A percentile compares a stretch with the other conserved stretches of the same genome.
These are phyloP conservation scores for Dioszegia aurantiaca DNA, from an alignment of 768 basidiomycete species.

Conservation along the genomic window DNA sequence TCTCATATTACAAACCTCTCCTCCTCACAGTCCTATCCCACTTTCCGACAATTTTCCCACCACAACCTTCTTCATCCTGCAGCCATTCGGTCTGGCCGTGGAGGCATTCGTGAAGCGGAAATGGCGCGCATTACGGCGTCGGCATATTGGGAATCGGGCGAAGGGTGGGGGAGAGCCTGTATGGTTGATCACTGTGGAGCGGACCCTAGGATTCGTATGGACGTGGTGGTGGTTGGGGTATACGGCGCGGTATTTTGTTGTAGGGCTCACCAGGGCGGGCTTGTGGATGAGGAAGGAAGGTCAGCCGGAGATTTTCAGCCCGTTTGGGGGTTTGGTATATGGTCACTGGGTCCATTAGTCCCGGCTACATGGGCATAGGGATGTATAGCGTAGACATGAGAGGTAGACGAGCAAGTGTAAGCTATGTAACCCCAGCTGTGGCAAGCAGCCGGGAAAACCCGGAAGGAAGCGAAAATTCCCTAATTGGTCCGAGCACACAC, in stretches of 20 bases:
- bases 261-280: constrained; percentile 30
- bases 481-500: not conserved
- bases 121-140: constrained; percentile 23
- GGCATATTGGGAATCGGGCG: constrained; percentile 2
- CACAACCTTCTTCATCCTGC: constrained; percentile 39
- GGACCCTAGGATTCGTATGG: constrained; percentile 35
- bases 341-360: constrained; percentile 32
- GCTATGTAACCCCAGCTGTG: too few species aligned
- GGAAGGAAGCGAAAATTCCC: not conserved
- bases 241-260: constrained; percentile 37
- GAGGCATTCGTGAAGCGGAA: constrained; percentile 35
- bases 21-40: not conserved
- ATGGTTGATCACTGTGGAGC: constrained; percentile 29
- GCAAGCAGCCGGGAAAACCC: constrained; percentile 12
- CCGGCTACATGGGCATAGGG: not conserved
- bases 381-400: too few species aligned
- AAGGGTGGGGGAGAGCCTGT: constrained; percentile 11
- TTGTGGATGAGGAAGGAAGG: constrained; percentile 17
- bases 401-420: too few species aligned
- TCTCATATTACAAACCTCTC: constrained; percentile 6
- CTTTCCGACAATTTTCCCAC: constrained; percentile 15
- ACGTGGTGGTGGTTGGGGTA: constrained; percentile 44
- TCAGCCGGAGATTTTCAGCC: constrained; percentile 13
- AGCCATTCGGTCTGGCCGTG: constrained; percentile 35
- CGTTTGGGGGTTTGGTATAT: constrained; percentile 33